phyloP scores from a whole-genome alignment of 257 asterid species.

The Lycium barbarum region DNA sequence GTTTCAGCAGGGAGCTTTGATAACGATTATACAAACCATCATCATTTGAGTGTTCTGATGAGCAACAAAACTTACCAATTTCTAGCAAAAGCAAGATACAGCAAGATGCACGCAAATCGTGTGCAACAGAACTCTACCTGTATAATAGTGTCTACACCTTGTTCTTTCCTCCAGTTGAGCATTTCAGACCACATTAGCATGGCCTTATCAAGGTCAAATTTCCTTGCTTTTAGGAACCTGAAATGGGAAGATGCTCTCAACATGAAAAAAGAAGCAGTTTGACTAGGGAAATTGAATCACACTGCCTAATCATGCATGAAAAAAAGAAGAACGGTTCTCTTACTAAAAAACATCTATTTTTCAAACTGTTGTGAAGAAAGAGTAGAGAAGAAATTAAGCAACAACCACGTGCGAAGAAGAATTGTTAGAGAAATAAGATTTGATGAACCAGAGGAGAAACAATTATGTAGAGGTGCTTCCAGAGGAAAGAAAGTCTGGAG shows the following conservation, averaged over 20 bases:
- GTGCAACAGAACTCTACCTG: conserved; percentile 57
- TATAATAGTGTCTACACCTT: conserved; percentile 79
- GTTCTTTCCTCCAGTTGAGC: conserved; percentile 95
- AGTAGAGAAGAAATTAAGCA: conserved; percentile 6
- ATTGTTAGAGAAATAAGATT: neutral
- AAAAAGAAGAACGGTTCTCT: neutral
- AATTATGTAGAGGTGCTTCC: conserved; percentile 1
- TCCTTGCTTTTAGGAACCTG: conserved; percentile 96
- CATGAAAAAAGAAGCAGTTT: neutral
- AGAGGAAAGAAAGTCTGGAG: neutral
- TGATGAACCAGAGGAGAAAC: conserved; percentile 1
- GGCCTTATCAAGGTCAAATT: conserved; percentile 92
- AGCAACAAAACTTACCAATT: conserved; percentile 6
- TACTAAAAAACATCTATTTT: conserved; percentile 8
- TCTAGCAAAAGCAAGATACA: conserved; percentile 13
- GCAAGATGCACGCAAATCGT: neutral
- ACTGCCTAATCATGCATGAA: neutral
- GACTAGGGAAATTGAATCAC: conserved; percentile 14
- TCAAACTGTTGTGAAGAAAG: conserved; percentile 9
- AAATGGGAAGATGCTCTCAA: conserved; percentile 28
- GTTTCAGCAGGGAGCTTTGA: conserved; percentile 6
- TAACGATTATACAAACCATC: neutral
- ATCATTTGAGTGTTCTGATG: neutral
- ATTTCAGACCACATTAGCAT: conserved; percentile 95
- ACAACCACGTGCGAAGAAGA: neutral